Conservation (phyloP, 805 yeast genomes). For the Schizosaccharomyces osmophilus region DNA sequence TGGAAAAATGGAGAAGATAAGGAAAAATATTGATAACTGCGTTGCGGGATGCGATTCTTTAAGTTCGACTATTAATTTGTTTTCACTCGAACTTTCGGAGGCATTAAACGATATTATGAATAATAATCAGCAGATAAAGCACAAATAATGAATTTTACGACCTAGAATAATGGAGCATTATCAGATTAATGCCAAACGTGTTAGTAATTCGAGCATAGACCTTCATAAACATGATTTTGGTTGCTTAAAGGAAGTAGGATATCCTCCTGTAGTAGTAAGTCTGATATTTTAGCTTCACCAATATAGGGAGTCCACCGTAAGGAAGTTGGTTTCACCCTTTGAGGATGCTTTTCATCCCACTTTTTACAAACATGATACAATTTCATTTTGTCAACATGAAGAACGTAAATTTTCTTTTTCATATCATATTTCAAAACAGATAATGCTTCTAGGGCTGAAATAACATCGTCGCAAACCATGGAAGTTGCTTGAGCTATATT, state of each 20-base stretch:
- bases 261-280: background rate
- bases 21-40: background rate
- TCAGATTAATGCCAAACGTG: too few relatives aligned
- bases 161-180: background rate
- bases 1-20: background rate
- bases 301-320: background rate
- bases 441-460: slow-evolving; percentile 63
- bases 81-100: background rate
- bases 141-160: background rate
- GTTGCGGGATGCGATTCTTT: background rate
- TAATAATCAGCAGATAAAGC: background rate
- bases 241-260: background rate
- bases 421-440: slow-evolving; percentile 28
- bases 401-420: background rate
- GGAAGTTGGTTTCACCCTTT: background rate
- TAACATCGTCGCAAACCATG: slow-evolving; percentile 64
- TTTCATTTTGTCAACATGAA: background rate
- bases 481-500: slow-evolving; percentile 51
- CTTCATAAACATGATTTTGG: too few relatives aligned
- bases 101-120: background rate
- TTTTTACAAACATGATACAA: background rate
- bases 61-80: background rate
- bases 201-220: too few relatives aligned
- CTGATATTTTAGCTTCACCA: background rate
- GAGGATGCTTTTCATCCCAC: background rate